These are phyloP conservation scores for Calonectria montana DNA, from an alignment of 2,329 filamentous ascomycete genomes.

Conservation along the genomic window DNA sequence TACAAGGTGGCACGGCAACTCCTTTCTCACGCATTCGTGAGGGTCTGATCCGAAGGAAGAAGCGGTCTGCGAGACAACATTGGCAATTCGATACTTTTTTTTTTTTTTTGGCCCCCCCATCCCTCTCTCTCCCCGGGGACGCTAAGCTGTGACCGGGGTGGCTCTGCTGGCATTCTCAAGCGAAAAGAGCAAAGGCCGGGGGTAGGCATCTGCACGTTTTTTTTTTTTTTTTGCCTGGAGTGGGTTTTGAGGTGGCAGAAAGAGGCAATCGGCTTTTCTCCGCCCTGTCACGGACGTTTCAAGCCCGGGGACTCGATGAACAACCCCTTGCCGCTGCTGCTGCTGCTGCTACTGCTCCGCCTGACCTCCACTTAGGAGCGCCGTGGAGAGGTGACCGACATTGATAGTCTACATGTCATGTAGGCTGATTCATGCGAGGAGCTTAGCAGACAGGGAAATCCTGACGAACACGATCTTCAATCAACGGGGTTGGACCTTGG, in stretches of 20 bases:
- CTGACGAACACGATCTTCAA: slow-evolving; percentile 1
- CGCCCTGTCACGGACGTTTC: slow-evolving; percentile 4
- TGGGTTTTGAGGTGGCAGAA: neutral
- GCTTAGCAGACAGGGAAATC: neutral
- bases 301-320: neutral
- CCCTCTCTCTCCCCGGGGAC: slow-evolving; percentile 2
- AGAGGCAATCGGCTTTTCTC: slow-evolving; percentile 5
- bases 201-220: neutral
- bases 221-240: neutral
- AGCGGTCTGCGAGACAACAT: slow-evolving; percentile 18
- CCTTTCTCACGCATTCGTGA: slow-evolving; percentile 15
- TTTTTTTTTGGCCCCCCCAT: neutral
- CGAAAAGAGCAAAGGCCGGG: neutral
- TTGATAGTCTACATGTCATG: slow-evolving; percentile 4
- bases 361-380: neutral
- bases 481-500: slow-evolving; percentile 7
- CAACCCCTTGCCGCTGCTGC: neutral
- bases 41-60: slow-evolving; percentile 12
- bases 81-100: neutral
- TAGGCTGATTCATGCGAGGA: neutral
- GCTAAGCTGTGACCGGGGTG: slow-evolving; percentile 15
- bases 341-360: neutral
- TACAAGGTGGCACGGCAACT: slow-evolving; percentile 3
- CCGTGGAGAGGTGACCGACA: neutral
- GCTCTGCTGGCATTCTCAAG: slow-evolving; percentile 1